phyloP scores from a whole-genome alignment of 2,329 filamentous ascomycete species.

The Sarocladiaceae sp. region DNA sequence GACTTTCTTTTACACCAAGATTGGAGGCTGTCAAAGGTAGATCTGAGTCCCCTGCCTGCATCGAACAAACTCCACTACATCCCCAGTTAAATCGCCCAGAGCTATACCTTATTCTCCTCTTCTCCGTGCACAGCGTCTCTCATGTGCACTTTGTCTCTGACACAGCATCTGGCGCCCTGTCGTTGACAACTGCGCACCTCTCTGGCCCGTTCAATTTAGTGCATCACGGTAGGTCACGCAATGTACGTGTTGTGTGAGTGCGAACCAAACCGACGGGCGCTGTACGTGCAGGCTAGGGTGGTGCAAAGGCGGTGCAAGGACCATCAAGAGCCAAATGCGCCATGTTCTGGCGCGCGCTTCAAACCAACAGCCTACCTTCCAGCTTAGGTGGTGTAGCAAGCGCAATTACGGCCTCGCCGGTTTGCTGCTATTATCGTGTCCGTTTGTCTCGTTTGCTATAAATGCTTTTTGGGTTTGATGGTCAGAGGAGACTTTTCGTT shows the following conservation, averaged over 20 bases:
- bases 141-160: not conserved
- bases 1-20: not conserved
- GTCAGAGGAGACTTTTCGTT: too few species aligned
- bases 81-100: not conserved
- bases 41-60: not conserved
- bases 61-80: not conserved
- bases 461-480: not conserved
- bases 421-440: not conserved
- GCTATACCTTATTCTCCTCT: slow-evolving; percentile 9
- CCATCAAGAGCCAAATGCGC: too few species aligned
- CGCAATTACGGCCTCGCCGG: slow-evolving; percentile 4
- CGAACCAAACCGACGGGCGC: too few species aligned
- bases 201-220: not conserved
- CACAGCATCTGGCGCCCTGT: not conserved
- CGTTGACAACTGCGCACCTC: not conserved
- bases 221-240: too few species aligned
- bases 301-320: too few species aligned
- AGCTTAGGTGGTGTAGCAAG: not conserved
- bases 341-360: too few species aligned
- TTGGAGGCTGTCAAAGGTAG: not conserved
- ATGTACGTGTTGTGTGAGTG: too few species aligned
- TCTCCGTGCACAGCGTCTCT: slow-evolving; percentile 8
- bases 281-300: too few species aligned
- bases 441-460: not conserved
- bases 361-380: not conserved